phyloP scores from a whole-genome alignment of 768 basidiomycete species.

The Podaxis sp. region DNA sequence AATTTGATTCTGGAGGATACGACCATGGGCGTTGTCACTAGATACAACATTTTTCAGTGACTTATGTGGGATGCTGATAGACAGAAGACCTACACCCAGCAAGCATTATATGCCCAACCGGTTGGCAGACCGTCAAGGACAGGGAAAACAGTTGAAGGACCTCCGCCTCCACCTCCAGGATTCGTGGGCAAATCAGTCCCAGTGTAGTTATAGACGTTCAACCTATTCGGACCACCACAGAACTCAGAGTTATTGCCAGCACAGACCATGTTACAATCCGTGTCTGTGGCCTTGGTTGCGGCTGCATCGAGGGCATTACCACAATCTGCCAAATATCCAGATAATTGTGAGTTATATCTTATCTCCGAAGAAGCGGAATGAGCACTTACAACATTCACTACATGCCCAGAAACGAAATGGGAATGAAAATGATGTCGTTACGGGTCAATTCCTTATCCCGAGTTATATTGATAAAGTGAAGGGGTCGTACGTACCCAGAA shows the following conservation, averaged over 20 bases:
- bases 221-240: conserved; percentile 68
- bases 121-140: conserved; percentile 49
- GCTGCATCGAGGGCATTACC: conserved; percentile 40
- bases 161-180: conserved; percentile 28
- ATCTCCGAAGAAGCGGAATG: background rate
- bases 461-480: background rate
- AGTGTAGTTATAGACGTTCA: conserved; percentile 69
- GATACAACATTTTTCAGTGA: background rate
- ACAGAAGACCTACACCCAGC: conserved; percentile 50
- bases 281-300: conserved; percentile 39
- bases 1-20: conserved; percentile 38
- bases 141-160: conserved; percentile 28
- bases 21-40: conserved; percentile 62
- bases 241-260: conserved; percentile 57
- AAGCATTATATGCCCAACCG: conserved; percentile 57
- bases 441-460: conserved; percentile 6
- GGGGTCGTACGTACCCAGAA: conserved; percentile 24
- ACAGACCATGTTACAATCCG: conserved; percentile 66
- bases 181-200: conserved; percentile 45
- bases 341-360: background rate
- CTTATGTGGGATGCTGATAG: background rate
- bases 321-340: conserved; percentile 37
- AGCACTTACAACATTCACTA: conserved; percentile 51
- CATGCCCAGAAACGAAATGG: conserved; percentile 1
- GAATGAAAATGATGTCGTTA: background rate